Evolutionary conservation across 2,329 filamentous ascomycete genomes (phyloP), one percentile per base, ranked within the genome.

Genomic region (Fusarium gaditjirri): DNA sequence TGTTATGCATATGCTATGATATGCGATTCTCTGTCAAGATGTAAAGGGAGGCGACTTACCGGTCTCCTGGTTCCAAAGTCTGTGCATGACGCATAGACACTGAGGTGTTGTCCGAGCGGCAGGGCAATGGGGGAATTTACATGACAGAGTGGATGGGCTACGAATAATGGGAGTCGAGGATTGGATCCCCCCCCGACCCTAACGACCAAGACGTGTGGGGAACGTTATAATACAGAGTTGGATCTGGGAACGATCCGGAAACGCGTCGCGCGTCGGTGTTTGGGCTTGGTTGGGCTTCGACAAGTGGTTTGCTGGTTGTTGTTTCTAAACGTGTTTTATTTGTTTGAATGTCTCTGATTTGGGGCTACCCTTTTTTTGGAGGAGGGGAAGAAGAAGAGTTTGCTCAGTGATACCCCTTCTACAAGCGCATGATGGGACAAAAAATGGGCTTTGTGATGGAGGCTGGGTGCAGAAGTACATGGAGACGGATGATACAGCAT

Each of bases 241-340:
- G 71, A 69, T 74, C 67, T 61, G 54, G 67, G 63, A 71, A 71
- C 25, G 71, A 64, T 74, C 67, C 58, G 43, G 59, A 71, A 63
- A 63, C 39, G 70, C 61, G 61, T 52, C 61, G 70, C 61, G 61
- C 49, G n/a, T 53, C 35, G 71, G 71, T 70, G 71, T 73, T 70
- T 72, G 52, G 65, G 44, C 65, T 66, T 69, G 63, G 55, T 43
- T 73, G 71, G 63, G 67, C 55, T 56, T 68, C 55, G 44, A 65
- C 47, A 55, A 66, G 60, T 65, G 14, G 61, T 60, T 73, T 63
- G 21, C 57, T 64, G 63, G 39, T 39, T 46, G 44, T 39, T 56
- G 59, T 72, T 55, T 72, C 35, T 58, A 50, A 68, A 60, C 66
- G 27, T 61, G 68, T 62, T 36, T 65, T 68, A 61, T 66, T 62